A percentile compares a stretch with the other conserved stretches of the same genome.
Evolutionary conservation across 2,329 filamentous ascomycete genomes (phyloP).

Genomic region (Rhynchosporium graminicola): DNA sequence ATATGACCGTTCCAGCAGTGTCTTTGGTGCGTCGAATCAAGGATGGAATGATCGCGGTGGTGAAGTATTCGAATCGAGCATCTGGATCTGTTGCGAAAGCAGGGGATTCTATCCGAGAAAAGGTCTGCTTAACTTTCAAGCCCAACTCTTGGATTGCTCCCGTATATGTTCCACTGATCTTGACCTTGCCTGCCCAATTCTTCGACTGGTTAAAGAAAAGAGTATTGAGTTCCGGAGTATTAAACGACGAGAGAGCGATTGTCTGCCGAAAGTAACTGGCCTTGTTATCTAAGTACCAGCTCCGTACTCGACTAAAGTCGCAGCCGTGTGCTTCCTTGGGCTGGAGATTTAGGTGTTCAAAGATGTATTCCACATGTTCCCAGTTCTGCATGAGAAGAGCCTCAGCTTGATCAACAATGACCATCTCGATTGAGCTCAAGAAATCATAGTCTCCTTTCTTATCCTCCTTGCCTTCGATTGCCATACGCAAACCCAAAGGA

Average conservation of each 20-base stretch:
- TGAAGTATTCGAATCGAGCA: slow-evolving; percentile 88
- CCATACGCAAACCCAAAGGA: slow-evolving; percentile 84
- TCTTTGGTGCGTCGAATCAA: slow-evolving; percentile 69
- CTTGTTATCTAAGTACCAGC: slow-evolving; percentile 90
- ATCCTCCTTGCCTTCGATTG: slow-evolving; percentile 72
- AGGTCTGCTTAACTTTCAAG: slow-evolving; percentile 79
- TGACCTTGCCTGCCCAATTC: slow-evolving; percentile 79
- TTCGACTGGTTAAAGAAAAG: slow-evolving; percentile 74
- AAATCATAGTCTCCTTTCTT: slow-evolving; percentile 83
- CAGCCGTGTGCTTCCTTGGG: slow-evolving; percentile 88
- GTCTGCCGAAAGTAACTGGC: slow-evolving; percentile 83
- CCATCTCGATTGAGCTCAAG: slow-evolving; percentile 87
- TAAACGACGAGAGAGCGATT: slow-evolving; percentile 76
- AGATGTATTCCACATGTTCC: slow-evolving; percentile 92
- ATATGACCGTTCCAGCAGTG: slow-evolving; percentile 74
- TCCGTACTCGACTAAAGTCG: slow-evolving; percentile 87
- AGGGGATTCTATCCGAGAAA: slow-evolving; percentile 77
- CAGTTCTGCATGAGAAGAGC: slow-evolving; percentile 97
- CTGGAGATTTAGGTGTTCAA: slow-evolving; percentile 87
- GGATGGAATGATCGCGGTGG: slow-evolving; percentile 73
- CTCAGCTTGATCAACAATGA: slow-evolving; percentile 89
- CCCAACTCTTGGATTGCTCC: slow-evolving; percentile 74
- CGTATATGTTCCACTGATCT: slow-evolving; percentile 65
- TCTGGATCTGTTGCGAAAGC: slow-evolving; percentile 78
- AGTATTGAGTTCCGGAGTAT: slow-evolving; percentile 84